Percentiles rank a stretch among this genome's conserved stretches.
These are phyloP conservation scores for Kodamaea arcana DNA, from an alignment of 1,139 yeast species.

Conservation along the genomic window DNA sequence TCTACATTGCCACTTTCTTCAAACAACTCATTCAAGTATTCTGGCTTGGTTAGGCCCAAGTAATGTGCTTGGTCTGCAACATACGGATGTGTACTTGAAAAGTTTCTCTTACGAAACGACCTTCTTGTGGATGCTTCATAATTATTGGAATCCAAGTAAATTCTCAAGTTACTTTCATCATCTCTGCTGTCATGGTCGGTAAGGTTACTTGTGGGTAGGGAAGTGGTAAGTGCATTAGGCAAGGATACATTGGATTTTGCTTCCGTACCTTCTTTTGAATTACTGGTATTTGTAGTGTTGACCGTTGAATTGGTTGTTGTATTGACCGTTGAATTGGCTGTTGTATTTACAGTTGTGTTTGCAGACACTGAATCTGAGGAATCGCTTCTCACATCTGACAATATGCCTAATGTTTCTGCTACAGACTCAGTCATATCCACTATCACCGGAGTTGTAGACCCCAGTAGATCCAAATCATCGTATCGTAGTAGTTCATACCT, in stretches of 20 bases:
- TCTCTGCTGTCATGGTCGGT: constrained; percentile 4
- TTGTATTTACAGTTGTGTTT: not conserved
- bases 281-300: not conserved
- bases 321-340: not conserved
- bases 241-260: not conserved
- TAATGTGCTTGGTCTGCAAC: constrained; percentile 47
- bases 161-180: constrained; percentile 12
- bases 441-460: no score
- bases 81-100: constrained; percentile 47
- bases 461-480: not conserved
- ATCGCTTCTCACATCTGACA: not conserved
- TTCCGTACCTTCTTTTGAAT: not conserved
- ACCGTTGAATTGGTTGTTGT: not conserved
- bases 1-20: constrained; percentile 31
- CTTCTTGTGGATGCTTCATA: constrained; percentile 18
- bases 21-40: constrained; percentile 37
- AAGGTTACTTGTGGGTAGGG: not conserved
- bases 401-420: no score
- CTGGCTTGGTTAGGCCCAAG: constrained; percentile 35
- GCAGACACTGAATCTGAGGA: no score
- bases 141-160: constrained; percentile 14
- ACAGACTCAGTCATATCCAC: no score
- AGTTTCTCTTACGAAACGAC: constrained; percentile 41
- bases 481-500: not conserved
- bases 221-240: not conserved